These are phyloP conservation scores for Aspergillus campestris DNA, from an alignment of 495 filamentous ascomycete species.

Conservation along the genomic window DNA sequence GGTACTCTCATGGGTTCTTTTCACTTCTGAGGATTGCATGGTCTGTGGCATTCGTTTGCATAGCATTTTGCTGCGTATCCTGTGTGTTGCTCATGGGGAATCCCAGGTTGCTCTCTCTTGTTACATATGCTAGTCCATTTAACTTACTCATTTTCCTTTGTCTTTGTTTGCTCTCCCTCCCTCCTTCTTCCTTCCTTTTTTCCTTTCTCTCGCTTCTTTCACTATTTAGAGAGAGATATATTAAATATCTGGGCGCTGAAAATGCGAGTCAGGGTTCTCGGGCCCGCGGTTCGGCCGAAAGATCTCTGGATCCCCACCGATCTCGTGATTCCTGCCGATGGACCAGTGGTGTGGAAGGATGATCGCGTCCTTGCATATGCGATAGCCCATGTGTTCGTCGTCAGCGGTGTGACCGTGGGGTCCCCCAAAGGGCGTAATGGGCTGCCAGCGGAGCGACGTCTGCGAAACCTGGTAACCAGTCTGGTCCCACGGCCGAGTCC, in stretches of 20 bases:
- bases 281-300: constrained; percentile 38
- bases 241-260: too few relatives aligned
- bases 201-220: not conserved
- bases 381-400: constrained; percentile 48
- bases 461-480: constrained; percentile 40
- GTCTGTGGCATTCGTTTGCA: too few relatives aligned
- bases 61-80: too few relatives aligned
- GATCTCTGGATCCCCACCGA: constrained; percentile 23
- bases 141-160: not conserved
- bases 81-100: too few relatives aligned
- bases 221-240: too few relatives aligned
- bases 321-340: constrained; percentile 27
- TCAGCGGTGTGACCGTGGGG: constrained; percentile 46
- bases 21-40: too few relatives aligned
- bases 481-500: constrained; percentile 20
- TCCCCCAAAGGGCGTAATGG: constrained; percentile 44
- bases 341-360: constrained; percentile 32
- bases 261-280: constrained; percentile 32
- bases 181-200: not conserved
- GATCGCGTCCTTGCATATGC: constrained; percentile 46
- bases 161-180: not conserved
- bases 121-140: too few relatives aligned
- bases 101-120: too few relatives aligned
- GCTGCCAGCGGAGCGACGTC: constrained; percentile 50
- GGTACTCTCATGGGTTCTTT: too few relatives aligned